Conservation (phyloP, 2,329 filamentous ascomycete genomes). For the Bertia moriformis region DNA sequence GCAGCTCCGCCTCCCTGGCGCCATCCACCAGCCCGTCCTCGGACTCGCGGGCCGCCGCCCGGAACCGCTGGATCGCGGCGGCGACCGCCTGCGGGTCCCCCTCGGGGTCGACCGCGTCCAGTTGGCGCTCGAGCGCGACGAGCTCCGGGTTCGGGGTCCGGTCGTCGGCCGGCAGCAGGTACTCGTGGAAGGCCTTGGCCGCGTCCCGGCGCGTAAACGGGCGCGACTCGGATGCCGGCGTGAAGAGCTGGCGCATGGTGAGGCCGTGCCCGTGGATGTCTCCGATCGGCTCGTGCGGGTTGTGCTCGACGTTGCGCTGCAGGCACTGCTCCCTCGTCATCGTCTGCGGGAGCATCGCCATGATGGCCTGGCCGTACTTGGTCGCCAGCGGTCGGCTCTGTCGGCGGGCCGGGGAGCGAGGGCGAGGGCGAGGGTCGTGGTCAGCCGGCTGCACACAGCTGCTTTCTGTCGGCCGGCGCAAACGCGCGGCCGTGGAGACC, state of each 20-base stretch:
- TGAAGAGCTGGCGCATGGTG: constrained; percentile 50
- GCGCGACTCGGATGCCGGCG: constrained; percentile 47
- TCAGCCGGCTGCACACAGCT: constrained; percentile 37
- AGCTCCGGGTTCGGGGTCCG: constrained; percentile 50
- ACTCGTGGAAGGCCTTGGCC: constrained; percentile 46
- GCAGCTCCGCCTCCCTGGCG: constrained; percentile 15
- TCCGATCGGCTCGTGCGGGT: constrained; percentile 48
- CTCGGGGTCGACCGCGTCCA: constrained; percentile 17
- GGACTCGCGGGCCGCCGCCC: constrained; percentile 18
- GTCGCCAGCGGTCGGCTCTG: constrained; percentile 65
- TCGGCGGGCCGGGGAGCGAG: constrained; percentile 8
- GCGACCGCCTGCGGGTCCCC: constrained; percentile 8
- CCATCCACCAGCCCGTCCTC: constrained; percentile 23
- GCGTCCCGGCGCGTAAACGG: constrained; percentile 51
- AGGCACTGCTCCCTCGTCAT: too few species aligned
- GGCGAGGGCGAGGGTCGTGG: constrained; percentile 2
- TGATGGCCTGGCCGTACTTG: constrained; percentile 63
- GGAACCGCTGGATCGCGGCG: constrained; percentile 22
- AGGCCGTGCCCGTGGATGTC: constrained; percentile 47
- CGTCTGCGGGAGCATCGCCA: constrained; percentile 68
- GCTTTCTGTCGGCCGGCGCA: too few species aligned
- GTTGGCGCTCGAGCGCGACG: constrained; percentile 35
- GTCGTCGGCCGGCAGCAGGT: constrained; percentile 42
- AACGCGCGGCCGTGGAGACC: too few species aligned
- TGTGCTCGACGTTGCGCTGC: constrained; percentile 22